Evolutionary conservation across 176 grass and related monocot species (phyloP).

Genomic region (barley (Hordeum vulgare)): DNA sequence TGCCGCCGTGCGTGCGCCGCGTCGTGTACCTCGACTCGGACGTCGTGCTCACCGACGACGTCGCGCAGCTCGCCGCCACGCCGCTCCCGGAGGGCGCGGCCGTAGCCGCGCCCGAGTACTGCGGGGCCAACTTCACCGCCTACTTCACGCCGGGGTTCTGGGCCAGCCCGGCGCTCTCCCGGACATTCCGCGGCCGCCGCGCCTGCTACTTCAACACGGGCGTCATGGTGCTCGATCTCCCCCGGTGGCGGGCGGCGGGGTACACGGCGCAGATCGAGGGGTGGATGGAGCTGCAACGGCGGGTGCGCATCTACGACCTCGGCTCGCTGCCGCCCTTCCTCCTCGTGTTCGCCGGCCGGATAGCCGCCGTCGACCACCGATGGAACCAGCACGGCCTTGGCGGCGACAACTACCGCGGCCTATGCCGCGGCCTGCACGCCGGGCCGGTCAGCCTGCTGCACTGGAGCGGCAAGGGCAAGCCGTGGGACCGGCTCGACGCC

Average conservation of each 20-base stretch:
- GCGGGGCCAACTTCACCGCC: conserved; percentile 70
- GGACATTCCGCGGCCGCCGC: conserved; percentile 32
- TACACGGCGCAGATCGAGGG: conserved; percentile 70
- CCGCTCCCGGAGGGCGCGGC: conserved; percentile 20
- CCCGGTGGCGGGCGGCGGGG: conserved; percentile 37
- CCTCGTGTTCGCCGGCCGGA: conserved; percentile 68
- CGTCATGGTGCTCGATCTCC: conserved; percentile 79
- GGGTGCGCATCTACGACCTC: conserved; percentile 75
- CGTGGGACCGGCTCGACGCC: conserved; percentile 64
- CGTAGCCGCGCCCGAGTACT: conserved; percentile 78
- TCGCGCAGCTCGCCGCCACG: conserved; percentile 54
- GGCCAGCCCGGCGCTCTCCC: conserved; percentile 36
- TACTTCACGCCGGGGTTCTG: conserved; percentile 87
- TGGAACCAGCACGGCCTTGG: conserved; percentile 97
- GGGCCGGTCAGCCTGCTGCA: conserved; percentile 79
- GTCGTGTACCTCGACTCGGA: conserved; percentile 93
- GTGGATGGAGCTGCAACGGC: conserved; percentile 91
- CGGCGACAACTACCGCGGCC: conserved; percentile 70
- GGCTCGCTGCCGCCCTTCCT: conserved; percentile 89
- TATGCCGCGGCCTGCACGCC: conserved; percentile 73
- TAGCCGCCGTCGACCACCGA: conserved; percentile 61
- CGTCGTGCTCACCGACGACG: conserved; percentile 80
- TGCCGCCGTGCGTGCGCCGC: conserved; percentile 57
- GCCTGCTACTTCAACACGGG: conserved; percentile 94
- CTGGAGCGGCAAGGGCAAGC: conserved; percentile 96